A percentile compares a stretch with the other conserved stretches of the same genome.
Evolutionary conservation across 768 basidiomycete genomes (phyloP).

Genomic region (Lactarius tabidus): DNA sequence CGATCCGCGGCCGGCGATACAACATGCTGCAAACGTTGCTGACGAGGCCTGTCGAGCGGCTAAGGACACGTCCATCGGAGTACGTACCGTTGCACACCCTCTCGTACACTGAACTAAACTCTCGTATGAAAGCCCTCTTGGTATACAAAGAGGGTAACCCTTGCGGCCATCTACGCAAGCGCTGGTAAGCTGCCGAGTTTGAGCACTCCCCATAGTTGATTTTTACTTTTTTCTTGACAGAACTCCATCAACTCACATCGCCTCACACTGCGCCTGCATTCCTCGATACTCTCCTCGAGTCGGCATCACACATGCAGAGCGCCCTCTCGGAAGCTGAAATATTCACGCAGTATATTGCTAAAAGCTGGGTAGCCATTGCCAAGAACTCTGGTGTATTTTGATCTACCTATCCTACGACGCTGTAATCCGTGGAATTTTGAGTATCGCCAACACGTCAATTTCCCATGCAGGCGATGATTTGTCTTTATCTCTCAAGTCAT

Average conservation of each 20-base stretch:
- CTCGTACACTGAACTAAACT: not conserved
- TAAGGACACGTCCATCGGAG: conserved; percentile 54
- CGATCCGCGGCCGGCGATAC: conserved; percentile 56
- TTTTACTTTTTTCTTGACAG: conserved; percentile 29
- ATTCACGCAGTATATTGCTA: conserved; percentile 57
- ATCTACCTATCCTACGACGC: conserved; percentile 20
- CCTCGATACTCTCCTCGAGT: conserved; percentile 58
- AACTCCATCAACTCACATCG: conserved; percentile 79
- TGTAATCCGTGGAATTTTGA: not conserved
- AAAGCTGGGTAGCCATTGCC: conserved; percentile 69
- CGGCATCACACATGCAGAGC: conserved; percentile 42
- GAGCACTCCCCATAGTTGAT: not conserved
- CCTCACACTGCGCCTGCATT: conserved; percentile 63
- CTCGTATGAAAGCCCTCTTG: conserved; percentile 52
- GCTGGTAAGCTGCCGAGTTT: conserved; percentile 43
- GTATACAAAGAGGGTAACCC: conserved; percentile 64
- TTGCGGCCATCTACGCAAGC: conserved; percentile 68
- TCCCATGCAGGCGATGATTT: not conserved
- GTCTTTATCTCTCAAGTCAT: too few species aligned
- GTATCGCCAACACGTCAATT: not conserved
- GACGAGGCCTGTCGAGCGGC: conserved; percentile 63
- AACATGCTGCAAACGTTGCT: conserved; percentile 59
- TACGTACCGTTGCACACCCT: conserved; percentile 32
- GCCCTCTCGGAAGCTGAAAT: conserved; percentile 49
- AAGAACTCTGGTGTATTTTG: conserved; percentile 58